phyloP scores from a whole-genome alignment of 2,329 filamentous ascomycete species.

The Fusarium continuum region DNA sequence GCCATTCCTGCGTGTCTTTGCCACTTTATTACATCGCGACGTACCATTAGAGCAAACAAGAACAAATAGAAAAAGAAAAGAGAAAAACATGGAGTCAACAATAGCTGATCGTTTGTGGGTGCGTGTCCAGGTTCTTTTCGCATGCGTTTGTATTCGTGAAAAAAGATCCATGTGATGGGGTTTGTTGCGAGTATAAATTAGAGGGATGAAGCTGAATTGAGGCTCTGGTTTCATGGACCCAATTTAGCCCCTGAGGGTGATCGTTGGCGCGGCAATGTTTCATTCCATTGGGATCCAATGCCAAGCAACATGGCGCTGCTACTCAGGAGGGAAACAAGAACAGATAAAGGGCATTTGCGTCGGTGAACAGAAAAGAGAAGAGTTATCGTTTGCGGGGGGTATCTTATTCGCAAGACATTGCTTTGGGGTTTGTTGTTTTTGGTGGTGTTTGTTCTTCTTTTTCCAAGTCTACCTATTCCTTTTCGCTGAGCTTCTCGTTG shows the following conservation, averaged over 20 bases:
- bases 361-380: background rate
- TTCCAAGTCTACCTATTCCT: conserved; percentile 16
- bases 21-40: conserved; percentile 16
- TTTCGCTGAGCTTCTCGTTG: conserved; percentile 49
- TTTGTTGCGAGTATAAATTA: conserved; percentile 12
- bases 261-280: conserved; percentile 1
- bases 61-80: conserved; percentile 9
- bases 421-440: conserved; percentile 12
- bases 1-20: conserved; percentile 19
- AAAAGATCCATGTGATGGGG: conserved; percentile 5
- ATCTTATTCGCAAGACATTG: conserved; percentile 31
- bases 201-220: conserved; percentile 6
- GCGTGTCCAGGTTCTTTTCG: conserved; percentile 7
- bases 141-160: conserved; percentile 26
- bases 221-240: conserved; percentile 9
- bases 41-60: conserved; percentile 29
- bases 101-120: conserved; percentile 3
- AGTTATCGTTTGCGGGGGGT: conserved; percentile 23
- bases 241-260: conserved; percentile 2
- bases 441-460: conserved; percentile 3
- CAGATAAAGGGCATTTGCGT: conserved; percentile 11
- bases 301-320: conserved; percentile 1
- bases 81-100: background rate
- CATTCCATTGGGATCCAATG: conserved; percentile 6
- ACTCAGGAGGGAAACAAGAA: conserved; percentile 1